Conservation (phyloP, 2,329 filamentous ascomycete genomes). For the Aureobasidium sp. region DNA sequence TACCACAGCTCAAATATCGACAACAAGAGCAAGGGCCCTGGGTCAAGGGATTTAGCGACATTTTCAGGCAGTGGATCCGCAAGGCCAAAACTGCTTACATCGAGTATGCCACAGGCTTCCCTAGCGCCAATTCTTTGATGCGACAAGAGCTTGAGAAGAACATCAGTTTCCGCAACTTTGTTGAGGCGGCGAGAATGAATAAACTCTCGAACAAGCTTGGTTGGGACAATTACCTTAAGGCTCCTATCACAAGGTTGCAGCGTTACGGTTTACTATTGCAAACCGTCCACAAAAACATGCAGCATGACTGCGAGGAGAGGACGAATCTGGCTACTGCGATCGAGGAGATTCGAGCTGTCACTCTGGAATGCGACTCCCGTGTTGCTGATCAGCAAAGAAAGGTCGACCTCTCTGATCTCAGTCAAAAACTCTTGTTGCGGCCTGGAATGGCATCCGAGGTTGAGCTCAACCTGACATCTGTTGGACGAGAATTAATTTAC, state of each 20-base stretch:
- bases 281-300: slow-evolving; percentile 77
- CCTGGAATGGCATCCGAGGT: slow-evolving; percentile 78
- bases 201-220: slow-evolving; percentile 73
- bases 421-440: slow-evolving; percentile 72
- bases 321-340: slow-evolving; percentile 74
- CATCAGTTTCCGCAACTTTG: slow-evolving; percentile 74
- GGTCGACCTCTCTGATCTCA: slow-evolving; percentile 77
- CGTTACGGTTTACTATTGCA: slow-evolving; percentile 76
- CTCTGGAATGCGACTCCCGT: slow-evolving; percentile 81
- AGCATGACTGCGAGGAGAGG: slow-evolving; percentile 82
- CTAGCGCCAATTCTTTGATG: slow-evolving; percentile 72
- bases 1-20: slow-evolving; percentile 91
- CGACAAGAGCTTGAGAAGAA: slow-evolving; percentile 80
- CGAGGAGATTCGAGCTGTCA: slow-evolving; percentile 83
- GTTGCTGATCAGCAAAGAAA: slow-evolving; percentile 90
- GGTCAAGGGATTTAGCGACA: slow-evolving; percentile 88
- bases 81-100: slow-evolving; percentile 85
- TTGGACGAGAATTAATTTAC: slow-evolving; percentile 84
- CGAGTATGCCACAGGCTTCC: slow-evolving; percentile 83
- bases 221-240: slow-evolving; percentile 92
- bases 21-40: slow-evolving; percentile 96
- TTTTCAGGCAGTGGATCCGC: slow-evolving; percentile 96
- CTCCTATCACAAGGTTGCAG: slow-evolving; percentile 85
- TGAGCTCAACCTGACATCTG: slow-evolving; percentile 80
- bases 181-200: slow-evolving; percentile 71